Percentiles rank a stretch among this genome's conserved stretches.
Evolutionary conservation across 2,329 filamentous ascomycete genomes (phyloP).

Genomic region (Aspergillus neotritici): DNA sequence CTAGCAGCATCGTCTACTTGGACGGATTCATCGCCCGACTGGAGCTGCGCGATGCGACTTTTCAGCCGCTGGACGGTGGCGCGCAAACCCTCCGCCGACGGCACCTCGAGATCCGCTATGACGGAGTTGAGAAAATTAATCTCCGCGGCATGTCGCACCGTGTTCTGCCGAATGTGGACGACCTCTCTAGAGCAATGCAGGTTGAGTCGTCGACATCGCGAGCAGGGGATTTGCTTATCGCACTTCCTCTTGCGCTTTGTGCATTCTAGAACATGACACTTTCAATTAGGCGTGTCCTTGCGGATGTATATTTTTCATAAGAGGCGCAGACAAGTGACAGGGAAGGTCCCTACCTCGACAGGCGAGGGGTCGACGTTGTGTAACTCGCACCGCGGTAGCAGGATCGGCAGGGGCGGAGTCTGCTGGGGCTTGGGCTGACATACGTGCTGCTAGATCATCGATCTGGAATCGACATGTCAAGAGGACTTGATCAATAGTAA

Average conservation of each 20-base stretch:
- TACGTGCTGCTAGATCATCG: no score
- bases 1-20: slow-evolving; percentile 1
- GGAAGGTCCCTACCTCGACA: no score
- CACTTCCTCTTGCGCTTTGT: slow-evolving; percentile 24
- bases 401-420: no score
- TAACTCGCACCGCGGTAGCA: no score
- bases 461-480: no score
- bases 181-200: slow-evolving; percentile 22
- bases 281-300: no score
- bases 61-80: slow-evolving; percentile 8
- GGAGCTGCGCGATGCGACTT: slow-evolving; percentile 18
- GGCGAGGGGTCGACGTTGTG: no score
- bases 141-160: slow-evolving; percentile 22
- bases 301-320: no score
- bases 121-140: slow-evolving; percentile 22
- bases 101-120: slow-evolving; percentile 16
- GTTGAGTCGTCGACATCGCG: slow-evolving; percentile 19
- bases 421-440: no score
- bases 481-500: no score
- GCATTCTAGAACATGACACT: slow-evolving; percentile 14
- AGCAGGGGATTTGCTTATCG: slow-evolving; percentile 21
- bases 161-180: slow-evolving; percentile 20
- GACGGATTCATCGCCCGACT: slow-evolving; percentile 13
- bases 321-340: no score
- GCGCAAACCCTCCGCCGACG: background rate